phyloP scores from a whole-genome alignment of 2,329 filamentous ascomycete genomes.

The Claviceps quebecensis region DNA sequence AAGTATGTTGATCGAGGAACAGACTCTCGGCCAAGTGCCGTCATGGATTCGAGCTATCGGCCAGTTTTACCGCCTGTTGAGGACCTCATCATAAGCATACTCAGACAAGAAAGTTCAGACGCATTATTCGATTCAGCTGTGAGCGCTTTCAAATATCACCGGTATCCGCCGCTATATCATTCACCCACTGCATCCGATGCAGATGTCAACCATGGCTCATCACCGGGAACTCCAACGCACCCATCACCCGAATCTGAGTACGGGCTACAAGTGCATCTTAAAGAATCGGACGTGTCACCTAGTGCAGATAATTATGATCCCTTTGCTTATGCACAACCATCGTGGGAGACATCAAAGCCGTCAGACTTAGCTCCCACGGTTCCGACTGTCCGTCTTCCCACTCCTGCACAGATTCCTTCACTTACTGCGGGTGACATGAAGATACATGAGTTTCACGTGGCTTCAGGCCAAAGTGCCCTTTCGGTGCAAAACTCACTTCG shows the following conservation, averaged over 20 bases:
- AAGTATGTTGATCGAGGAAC: conserved; percentile 27
- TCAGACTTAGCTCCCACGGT: conserved; percentile 11
- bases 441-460: conserved; percentile 31
- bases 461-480: conserved; percentile 31
- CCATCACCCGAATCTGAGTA: neutral
- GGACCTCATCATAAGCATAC: conserved; percentile 38
- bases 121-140: conserved; percentile 32
- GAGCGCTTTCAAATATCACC: conserved; percentile 24
- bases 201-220: conserved; percentile 9
- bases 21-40: conserved; percentile 17
- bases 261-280: neutral
- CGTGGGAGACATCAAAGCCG: conserved; percentile 12
- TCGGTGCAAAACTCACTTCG: conserved; percentile 44
- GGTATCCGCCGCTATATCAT: conserved; percentile 14
- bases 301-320: conserved; percentile 32
- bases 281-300: conserved; percentile 1
- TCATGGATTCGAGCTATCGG: conserved; percentile 16
- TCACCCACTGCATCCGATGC: conserved; percentile 11
- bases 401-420: conserved; percentile 29
- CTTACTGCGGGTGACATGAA: conserved; percentile 17
- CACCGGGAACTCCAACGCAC: conserved; percentile 14
- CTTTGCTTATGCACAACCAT: conserved; percentile 23
- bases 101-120: conserved; percentile 31
- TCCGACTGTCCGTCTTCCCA: conserved; percentile 23
- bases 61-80: conserved; percentile 39